These are phyloP conservation scores for Skeletonema potamos DNA, from an alignment of 108 stramenopile species.

Conservation along the genomic window DNA sequence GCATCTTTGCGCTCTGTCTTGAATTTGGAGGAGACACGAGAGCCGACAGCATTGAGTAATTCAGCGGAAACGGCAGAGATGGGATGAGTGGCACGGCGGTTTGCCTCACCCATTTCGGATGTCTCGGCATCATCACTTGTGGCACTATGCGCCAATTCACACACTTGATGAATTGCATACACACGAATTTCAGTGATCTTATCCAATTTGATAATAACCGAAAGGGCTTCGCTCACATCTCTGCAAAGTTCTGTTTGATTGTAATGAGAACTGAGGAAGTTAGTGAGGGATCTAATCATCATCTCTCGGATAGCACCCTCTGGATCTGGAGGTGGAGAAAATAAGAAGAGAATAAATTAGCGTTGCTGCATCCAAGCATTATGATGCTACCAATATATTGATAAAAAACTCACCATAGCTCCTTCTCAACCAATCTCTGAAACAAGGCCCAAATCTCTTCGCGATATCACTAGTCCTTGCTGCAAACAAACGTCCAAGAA, in stretches of 20 bases:
- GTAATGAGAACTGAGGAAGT: slow-evolving; percentile 46
- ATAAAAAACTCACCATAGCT: slow-evolving; percentile 46
- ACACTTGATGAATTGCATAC: slow-evolving; percentile 63
- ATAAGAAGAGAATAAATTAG: not conserved
- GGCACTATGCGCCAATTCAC: slow-evolving; percentile 60
- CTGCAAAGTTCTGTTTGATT: slow-evolving; percentile 45
- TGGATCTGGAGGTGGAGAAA: slow-evolving; percentile 12
- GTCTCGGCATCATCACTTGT: slow-evolving; percentile 4
- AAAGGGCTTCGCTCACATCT: slow-evolving; percentile 51
- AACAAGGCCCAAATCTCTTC: slow-evolving; percentile 57
- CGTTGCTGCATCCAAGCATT: not conserved
- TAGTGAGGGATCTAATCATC: slow-evolving; percentile 67
- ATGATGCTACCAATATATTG: not conserved
- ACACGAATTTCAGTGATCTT: slow-evolving; percentile 54
- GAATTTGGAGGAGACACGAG: slow-evolving; percentile 66
- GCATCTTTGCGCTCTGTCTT: slow-evolving; percentile 74
- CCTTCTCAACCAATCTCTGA: slow-evolving; percentile 70
- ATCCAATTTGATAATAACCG: slow-evolving; percentile 31
- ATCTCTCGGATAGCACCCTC: slow-evolving; percentile 54
- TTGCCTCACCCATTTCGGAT: not conserved
- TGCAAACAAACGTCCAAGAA: slow-evolving; percentile 69
- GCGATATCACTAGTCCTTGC: slow-evolving; percentile 40
- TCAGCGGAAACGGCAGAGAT: slow-evolving; percentile 42
- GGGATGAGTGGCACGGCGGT: slow-evolving; percentile 8
- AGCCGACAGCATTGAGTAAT: slow-evolving; percentile 62